Base-by-base conservation (phyloP, 2,329 filamentous ascomycete genomes). In the Helotiales sp. region DNA sequence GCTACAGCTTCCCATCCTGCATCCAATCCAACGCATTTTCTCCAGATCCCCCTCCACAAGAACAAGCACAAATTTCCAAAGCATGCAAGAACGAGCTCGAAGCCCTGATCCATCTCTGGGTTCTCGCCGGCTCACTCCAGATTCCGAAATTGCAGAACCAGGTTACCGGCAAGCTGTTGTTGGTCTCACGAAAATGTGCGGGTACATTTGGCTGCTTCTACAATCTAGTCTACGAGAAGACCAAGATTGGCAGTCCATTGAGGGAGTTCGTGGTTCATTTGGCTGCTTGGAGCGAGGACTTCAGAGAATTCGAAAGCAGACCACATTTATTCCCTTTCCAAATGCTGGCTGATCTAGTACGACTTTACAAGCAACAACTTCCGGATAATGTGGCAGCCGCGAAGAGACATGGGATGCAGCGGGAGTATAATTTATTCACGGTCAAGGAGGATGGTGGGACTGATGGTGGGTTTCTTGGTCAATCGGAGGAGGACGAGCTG, bases 101-200 rank as follows among this genome's bases (percentile, higher is more conserved):
- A 13, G n/a, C 40, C 1, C 7, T 44, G 22, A 44, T 44, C 19
- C 10, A 44, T 24, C 9, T 44, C 4, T 44, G 40, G 40, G 12
- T 44, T 25, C 19, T 44, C 27, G 40, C 22, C 3, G 40, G 40
- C 9, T 9, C 13, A 12, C 22, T 44, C 3, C 10, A 44, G 19
- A 44, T 44, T 7, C 27, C n/a, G 22, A 44, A 44, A 24, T n/a
- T 44, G 19, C 58, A 60, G 29, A 57, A 54, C 29, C 17, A 31
- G 7, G 48, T 38, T 5, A 54, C 57, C 15, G 38, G 36, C n/a
- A 27, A 38, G 12, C 9, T 55, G 2, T 44, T 44, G 22, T 15
- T 12, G 5, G 22, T 44, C 9, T 19, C 40, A 15, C 13, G n/a
- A 36, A 44, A 10, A 10, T 40, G 31, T 7, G 24, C 49, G 31